A percentile compares a stretch with the other conserved stretches of the same genome.
These are phyloP conservation scores for Diaporthe vaccinii DNA, from an alignment of 2,329 filamentous ascomycete species.

Conservation along the genomic window DNA sequence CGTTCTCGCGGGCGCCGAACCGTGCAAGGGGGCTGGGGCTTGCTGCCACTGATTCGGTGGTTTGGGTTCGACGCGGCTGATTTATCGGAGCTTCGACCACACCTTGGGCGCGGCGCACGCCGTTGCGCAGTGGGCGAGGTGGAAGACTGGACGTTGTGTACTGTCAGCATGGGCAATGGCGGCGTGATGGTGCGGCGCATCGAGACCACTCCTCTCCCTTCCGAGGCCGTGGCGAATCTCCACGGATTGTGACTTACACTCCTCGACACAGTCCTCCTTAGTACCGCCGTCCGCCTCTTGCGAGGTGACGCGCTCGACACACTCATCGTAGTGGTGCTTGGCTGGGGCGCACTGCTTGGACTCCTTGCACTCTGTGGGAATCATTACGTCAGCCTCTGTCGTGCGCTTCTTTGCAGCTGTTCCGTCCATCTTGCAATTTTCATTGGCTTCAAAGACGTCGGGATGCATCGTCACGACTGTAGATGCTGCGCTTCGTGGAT, in stretches of 20 bases:
- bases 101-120: slow-evolving; percentile 96
- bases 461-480: neutral
- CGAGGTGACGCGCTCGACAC: slow-evolving; percentile 89
- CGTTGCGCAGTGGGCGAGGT: slow-evolving; percentile 95
- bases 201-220: neutral
- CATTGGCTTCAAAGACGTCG: neutral
- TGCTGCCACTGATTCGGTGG: slow-evolving; percentile 9
- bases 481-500: neutral
- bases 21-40: neutral
- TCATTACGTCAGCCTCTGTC: slow-evolving; percentile 37
- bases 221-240: neutral
- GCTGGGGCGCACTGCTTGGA: slow-evolving; percentile 85
- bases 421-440: neutral
- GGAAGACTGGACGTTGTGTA: slow-evolving; percentile 81
- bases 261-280: slow-evolving; percentile 97
- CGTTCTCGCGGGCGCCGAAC: slow-evolving; percentile 7
- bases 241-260: slow-evolving; percentile 79
- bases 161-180: slow-evolving; percentile 32
- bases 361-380: slow-evolving; percentile 84
- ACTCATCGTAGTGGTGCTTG: slow-evolving; percentile 99
- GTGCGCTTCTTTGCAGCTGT: neutral
- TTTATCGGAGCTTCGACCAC: slow-evolving; percentile 92
- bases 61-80: slow-evolving; percentile 3
- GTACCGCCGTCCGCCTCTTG: slow-evolving; percentile 77
- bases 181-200: neutral